phyloP scores from a whole-genome alignment of 2,329 filamentous ascomycete species.

The Xylaria digitata region DNA sequence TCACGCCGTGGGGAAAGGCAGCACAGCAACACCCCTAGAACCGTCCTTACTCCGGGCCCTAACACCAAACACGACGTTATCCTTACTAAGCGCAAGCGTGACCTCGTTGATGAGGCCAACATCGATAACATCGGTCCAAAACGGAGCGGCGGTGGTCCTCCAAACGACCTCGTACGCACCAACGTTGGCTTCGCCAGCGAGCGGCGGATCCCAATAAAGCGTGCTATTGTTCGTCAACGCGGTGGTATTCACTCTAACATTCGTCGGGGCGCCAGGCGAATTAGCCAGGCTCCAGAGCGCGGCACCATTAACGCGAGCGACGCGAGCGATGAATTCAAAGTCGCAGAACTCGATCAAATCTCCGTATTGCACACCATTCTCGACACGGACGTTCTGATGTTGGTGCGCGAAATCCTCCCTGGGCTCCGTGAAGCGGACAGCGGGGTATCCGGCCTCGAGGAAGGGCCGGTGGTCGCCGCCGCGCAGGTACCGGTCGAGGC shows the following conservation, averaged over 20 bases:
- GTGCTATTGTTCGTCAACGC: slow-evolving; percentile 61
- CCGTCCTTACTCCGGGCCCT: slow-evolving; percentile 52
- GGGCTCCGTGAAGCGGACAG: slow-evolving; percentile 67
- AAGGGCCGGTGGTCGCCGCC: slow-evolving; percentile 68
- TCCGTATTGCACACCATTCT: slow-evolving; percentile 62
- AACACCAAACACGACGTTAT: slow-evolving; percentile 68
- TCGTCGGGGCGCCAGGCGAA: slow-evolving; percentile 61
- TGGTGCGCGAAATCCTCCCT: slow-evolving; percentile 68
- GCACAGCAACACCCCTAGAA: slow-evolving; percentile 46
- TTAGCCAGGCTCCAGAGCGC: slow-evolving; percentile 65
- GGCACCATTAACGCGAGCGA: slow-evolving; percentile 65
- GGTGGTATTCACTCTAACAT: slow-evolving; percentile 61
- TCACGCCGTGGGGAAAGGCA: slow-evolving; percentile 45
- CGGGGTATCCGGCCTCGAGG: slow-evolving; percentile 65
- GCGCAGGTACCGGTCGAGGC: slow-evolving; percentile 65
- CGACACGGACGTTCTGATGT: slow-evolving; percentile 64
- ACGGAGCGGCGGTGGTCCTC: slow-evolving; percentile 61
- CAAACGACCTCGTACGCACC: slow-evolving; percentile 67
- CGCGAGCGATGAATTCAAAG: slow-evolving; percentile 64
- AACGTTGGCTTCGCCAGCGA: slow-evolving; percentile 48
- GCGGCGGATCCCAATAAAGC: slow-evolving; percentile 61
- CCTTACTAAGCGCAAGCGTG: slow-evolving; percentile 64
- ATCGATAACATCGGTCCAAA: slow-evolving; percentile 61
- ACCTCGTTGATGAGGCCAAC: slow-evolving; percentile 60
- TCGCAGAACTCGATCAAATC: slow-evolving; percentile 68